Percentiles rank a stretch among this genome's conserved stretches.
Evolutionary conservation across 345 rosid genomes (phyloP).

Genomic region (Rubroshorea leprosula): DNA sequence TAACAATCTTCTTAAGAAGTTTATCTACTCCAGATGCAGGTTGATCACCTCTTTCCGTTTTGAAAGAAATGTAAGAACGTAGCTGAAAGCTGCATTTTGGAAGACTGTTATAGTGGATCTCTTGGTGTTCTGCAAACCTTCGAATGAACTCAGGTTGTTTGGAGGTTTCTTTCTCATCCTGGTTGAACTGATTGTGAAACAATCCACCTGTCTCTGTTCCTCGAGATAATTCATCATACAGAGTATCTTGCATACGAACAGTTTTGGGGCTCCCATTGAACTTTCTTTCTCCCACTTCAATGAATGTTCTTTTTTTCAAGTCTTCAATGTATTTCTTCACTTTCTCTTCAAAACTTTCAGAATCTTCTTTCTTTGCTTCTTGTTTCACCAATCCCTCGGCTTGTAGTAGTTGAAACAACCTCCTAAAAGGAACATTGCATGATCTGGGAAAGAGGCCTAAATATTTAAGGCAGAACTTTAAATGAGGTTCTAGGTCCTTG

Average conservation of each 20-base stretch:
- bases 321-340: too few species aligned
- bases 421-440: constrained; percentile 24
- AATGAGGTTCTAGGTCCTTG: constrained; percentile 4
- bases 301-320: too few species aligned
- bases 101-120: too few species aligned
- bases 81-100: too few species aligned
- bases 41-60: constrained; percentile 1
- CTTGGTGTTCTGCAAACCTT: too few species aligned
- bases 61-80: constrained; percentile 9
- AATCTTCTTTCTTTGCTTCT: too few species aligned
- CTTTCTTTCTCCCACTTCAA: too few species aligned
- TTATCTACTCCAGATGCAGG: too few species aligned
- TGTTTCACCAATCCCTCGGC: constrained; percentile 27
- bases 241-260: constrained; percentile 7
- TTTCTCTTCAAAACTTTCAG: too few species aligned
- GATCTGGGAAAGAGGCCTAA: too few species aligned
- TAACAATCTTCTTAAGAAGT: constrained; percentile 8
- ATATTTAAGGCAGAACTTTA: constrained; percentile 29
- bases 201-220: constrained; percentile 6
- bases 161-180: neutral
- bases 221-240: constrained; percentile 1
- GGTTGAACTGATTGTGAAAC: neutral
- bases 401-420: constrained; percentile 32
- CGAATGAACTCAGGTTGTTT: too few species aligned
- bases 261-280: too few species aligned